phyloP scores from a whole-genome alignment of 1,139 yeast species.

The Torulaspora pretoriensis region DNA sequence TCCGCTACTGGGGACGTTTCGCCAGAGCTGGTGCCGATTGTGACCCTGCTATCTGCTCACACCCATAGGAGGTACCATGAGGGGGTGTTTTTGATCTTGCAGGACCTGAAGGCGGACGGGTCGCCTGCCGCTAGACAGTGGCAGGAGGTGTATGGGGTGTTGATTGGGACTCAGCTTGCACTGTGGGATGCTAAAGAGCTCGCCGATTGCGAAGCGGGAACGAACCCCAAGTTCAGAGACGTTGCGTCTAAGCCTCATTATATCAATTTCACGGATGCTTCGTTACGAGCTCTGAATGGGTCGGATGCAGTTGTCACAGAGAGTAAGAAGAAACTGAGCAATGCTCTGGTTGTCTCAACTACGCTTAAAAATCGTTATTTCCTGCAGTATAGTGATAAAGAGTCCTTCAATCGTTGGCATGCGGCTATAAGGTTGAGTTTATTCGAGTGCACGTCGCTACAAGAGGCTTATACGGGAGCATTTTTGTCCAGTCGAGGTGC shows the following conservation, averaged over 20 bases:
- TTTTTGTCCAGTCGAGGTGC: constrained; percentile 84
- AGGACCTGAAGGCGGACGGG: constrained; percentile 78
- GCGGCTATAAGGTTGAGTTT: constrained; percentile 75
- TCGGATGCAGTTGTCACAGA: constrained; percentile 81
- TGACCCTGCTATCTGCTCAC: constrained; percentile 67
- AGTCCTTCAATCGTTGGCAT: constrained; percentile 63
- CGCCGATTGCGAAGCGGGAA: constrained; percentile 47
- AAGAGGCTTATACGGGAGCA: constrained; percentile 96
- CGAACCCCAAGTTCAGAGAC: constrained; percentile 49
- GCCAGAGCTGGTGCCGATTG: constrained; percentile 76
- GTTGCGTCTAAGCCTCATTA: constrained; percentile 71
- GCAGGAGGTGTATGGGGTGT: constrained; percentile 88
- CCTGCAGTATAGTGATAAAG: constrained; percentile 64
- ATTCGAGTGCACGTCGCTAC: constrained; percentile 75
- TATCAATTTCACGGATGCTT: constrained; percentile 85
- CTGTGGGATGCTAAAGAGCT: constrained; percentile 85
- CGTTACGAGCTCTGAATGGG: constrained; percentile 69
- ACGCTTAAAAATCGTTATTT: constrained; percentile 84
- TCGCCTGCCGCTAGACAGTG: constrained; percentile 76
- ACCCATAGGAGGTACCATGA: constrained; percentile 69
- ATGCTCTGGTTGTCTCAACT: constrained; percentile 82
- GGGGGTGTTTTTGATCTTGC: constrained; percentile 67
- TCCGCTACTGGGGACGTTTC: constrained; percentile 33
- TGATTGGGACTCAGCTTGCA: constrained; percentile 86
- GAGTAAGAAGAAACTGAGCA: constrained; percentile 68